phyloP scores from a whole-genome alignment of 2,329 filamentous ascomycete species.

The Colletotrichum theobromicola region DNA sequence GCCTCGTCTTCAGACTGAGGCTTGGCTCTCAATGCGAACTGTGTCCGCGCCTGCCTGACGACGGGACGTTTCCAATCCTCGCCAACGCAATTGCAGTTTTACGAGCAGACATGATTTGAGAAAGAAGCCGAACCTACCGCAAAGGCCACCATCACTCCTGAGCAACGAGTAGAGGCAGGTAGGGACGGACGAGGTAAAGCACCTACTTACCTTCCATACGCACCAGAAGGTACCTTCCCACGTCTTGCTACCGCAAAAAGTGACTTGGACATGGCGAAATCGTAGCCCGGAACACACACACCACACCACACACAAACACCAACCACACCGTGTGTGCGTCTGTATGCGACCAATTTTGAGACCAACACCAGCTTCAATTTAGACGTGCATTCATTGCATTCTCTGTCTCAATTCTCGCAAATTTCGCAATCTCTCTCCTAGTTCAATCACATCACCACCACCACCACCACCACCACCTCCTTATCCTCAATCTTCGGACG shows the following conservation, averaged over 20 bases:
- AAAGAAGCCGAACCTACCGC: neutral
- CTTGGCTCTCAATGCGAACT: slow-evolving; percentile 12
- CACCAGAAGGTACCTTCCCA: neutral
- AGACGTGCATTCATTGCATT: slow-evolving; percentile 9
- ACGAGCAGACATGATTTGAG: neutral
- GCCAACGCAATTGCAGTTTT: neutral
- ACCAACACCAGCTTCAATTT: neutral
- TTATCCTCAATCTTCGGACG: neutral
- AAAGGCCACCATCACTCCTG: neutral
- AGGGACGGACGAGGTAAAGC: neutral
- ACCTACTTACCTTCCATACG: neutral
- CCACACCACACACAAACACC: neutral
- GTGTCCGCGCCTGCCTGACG: neutral
- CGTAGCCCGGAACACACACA: neutral
- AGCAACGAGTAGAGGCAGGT: neutral
- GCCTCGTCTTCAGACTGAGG: neutral
- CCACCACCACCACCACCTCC: neutral
- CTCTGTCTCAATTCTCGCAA: neutral
- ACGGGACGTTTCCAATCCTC: neutral
- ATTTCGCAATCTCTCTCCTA: slow-evolving; percentile 21
- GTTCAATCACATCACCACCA: neutral
- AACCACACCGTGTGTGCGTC: neutral
- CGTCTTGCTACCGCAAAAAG: neutral
- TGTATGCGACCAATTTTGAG: neutral
- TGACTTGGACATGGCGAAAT: neutral